phyloP scores from a whole-genome alignment of 2,329 filamentous ascomycete genomes.

The Chlorencoelia australis region DNA sequence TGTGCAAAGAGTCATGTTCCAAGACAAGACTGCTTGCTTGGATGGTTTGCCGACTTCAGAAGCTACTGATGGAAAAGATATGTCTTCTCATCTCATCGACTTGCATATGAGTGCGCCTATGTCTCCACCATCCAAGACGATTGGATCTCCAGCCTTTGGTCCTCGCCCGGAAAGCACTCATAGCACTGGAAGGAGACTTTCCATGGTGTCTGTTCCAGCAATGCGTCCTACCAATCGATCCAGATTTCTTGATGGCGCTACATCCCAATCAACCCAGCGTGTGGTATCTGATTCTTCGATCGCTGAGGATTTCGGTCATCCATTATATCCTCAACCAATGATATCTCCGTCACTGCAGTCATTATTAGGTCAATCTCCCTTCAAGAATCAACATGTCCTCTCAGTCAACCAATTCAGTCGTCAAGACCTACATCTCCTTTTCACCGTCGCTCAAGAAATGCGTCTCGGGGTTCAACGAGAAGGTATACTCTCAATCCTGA shows the following conservation, averaged over 20 bases:
- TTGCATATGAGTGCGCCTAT: slow-evolving; percentile 33
- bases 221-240: slow-evolving; percentile 29
- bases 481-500: slow-evolving; percentile 78
- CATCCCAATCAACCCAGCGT: slow-evolving; percentile 21
- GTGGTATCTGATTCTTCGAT: slow-evolving; percentile 25
- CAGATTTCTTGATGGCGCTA: slow-evolving; percentile 28
- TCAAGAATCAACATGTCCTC: slow-evolving; percentile 82
- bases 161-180: slow-evolving; percentile 29
- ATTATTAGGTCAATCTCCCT: slow-evolving; percentile 68
- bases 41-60: slow-evolving; percentile 54
- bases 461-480: slow-evolving; percentile 86
- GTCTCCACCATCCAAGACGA: slow-evolving; percentile 47
- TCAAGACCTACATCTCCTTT: slow-evolving; percentile 81
- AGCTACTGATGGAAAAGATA: slow-evolving; percentile 56
- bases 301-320: slow-evolving; percentile 37
- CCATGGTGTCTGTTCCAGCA: slow-evolving; percentile 22
- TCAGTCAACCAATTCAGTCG: slow-evolving; percentile 87
- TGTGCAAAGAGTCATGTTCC: slow-evolving; percentile 67
- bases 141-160: slow-evolving; percentile 21
- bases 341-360: slow-evolving; percentile 55
- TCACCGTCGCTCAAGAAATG: slow-evolving; percentile 97
- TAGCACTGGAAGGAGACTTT: slow-evolving; percentile 26
- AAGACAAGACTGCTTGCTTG: slow-evolving; percentile 63
- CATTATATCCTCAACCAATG: slow-evolving; percentile 39
- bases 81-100: slow-evolving; percentile 54